Conservation (phyloP, 2,329 filamentous ascomycete species). For the Plenodomus tracheiphilus region DNA sequence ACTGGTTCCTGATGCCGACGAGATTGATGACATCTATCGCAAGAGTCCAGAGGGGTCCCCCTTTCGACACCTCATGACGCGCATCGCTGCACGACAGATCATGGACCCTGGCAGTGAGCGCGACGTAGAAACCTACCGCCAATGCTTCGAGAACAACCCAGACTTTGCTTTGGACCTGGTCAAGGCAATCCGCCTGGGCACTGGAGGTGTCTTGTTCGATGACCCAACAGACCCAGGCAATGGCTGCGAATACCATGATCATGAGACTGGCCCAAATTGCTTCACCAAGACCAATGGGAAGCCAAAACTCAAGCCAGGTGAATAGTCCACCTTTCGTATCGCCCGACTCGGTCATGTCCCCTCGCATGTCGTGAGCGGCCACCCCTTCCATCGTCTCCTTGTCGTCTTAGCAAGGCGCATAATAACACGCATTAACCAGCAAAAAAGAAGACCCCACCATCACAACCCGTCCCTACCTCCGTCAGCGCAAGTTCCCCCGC, state of each 20-base stretch:
- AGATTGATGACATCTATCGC: slow-evolving; percentile 59
- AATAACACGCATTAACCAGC: slow-evolving; percentile 45
- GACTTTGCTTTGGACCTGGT: slow-evolving; percentile 59
- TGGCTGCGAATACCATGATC: slow-evolving; percentile 56
- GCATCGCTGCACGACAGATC: slow-evolving; percentile 60
- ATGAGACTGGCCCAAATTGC: slow-evolving; percentile 49
- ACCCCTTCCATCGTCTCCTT: slow-evolving; percentile 7
- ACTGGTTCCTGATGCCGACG: slow-evolving; percentile 58
- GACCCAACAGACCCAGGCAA: slow-evolving; percentile 53
- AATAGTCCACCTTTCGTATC: slow-evolving; percentile 27
- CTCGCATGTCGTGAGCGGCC: background rate
- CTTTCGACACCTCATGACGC: slow-evolving; percentile 55
- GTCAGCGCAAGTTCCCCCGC: slow-evolving; percentile 33
- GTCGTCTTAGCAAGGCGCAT: slow-evolving; percentile 22
- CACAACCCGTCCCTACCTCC: slow-evolving; percentile 32
- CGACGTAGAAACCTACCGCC: slow-evolving; percentile 54
- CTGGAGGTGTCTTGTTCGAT: slow-evolving; percentile 55
- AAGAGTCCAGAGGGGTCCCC: slow-evolving; percentile 50
- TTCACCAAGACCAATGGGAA: slow-evolving; percentile 36
- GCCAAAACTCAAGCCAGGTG: slow-evolving; percentile 42
- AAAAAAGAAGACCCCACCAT: slow-evolving; percentile 36
- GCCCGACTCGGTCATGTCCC: background rate
- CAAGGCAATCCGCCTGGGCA: slow-evolving; percentile 55
- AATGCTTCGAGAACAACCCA: slow-evolving; percentile 54
- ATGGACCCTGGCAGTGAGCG: slow-evolving; percentile 58